Evolutionary conservation across 805 yeast genomes (phyloP), one percentile per base, ranked within the genome.

Genomic region (Danielia reshetovae): DNA sequence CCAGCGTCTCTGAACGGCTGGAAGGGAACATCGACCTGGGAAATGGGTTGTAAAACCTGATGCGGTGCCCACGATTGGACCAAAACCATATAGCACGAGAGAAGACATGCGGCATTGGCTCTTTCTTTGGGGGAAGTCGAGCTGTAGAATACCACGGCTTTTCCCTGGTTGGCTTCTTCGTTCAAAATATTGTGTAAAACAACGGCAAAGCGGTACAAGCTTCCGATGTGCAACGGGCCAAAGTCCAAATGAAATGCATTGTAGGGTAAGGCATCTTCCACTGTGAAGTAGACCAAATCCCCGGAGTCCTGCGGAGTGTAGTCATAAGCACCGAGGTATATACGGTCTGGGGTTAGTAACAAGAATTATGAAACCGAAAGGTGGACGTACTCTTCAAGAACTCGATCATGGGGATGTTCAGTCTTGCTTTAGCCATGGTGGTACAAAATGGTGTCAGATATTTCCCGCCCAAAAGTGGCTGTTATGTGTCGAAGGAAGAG

Each of bases 61-160:
- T 93, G 98, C 0, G 98, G 98, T 1, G 97, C 87, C 98, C 98
- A 93, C 10, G 87, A 81, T 57, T 93, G 98, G 12, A 93, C 90
- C 35, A 93, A 63, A 1, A 93, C 75, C 97, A 93, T 88, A 61
- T 93, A 93, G 52, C 97, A 87, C 45, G 96, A 86, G 33, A 93
- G 68, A 43, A 93, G 68, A 59, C 97, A 88, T 4, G 97, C 97
- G 12, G 97, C 94, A 54, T 93, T 93, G 5, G 97, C 80, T 50
- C 98, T 65, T 45, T 81, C 81, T 42, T 82, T 79, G 1, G 95
- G 77, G 21, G 85, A 79, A 0, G 90, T 79, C 1, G 88, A 72
- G 10, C 96, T 86, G 59, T 86, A 93, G 50, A 90, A 82, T 3
- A 90, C 95, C 14, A 93, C 86, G 2, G 96, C 95, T 52, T 85